A percentile compares a stretch with the other conserved stretches of the same genome.
These are phyloP conservation scores for Rubia peregrina DNA, from an alignment of 305 asterid species.

Conservation along the genomic window DNA sequence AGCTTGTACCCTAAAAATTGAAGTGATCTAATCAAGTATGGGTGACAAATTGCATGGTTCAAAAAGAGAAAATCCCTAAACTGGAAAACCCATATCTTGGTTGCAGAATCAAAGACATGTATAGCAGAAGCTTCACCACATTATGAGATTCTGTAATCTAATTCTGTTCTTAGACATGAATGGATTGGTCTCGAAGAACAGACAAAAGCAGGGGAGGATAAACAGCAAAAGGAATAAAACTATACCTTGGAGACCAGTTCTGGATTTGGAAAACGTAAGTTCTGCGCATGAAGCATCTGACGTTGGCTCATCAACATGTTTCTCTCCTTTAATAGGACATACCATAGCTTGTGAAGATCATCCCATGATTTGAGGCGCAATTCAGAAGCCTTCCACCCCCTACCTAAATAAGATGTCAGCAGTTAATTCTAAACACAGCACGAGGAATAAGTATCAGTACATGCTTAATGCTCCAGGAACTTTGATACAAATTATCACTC, in stretches of 20 bases:
- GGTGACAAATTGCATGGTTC: background rate
- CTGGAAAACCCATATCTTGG: background rate
- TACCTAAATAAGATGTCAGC: constrained; percentile 35
- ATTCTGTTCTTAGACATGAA: too few relatives aligned
- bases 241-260: constrained; percentile 77
- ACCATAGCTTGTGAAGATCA: constrained; percentile 93
- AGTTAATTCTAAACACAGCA: background rate
- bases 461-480: background rate
- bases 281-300: constrained; percentile 86
- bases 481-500: background rate
- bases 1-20: background rate
- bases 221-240: constrained; percentile 6
- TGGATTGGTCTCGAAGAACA: background rate
- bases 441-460: background rate
- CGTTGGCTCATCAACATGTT: constrained; percentile 94
- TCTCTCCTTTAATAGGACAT: constrained; percentile 81
- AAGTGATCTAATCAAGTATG: background rate
- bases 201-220: background rate
- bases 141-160: too few relatives aligned
- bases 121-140: background rate
- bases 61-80: background rate
- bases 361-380: constrained; percentile 97
- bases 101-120: background rate
- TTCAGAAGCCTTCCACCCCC: constrained; percentile 94
- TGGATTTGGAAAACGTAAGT: constrained; percentile 66